Base-by-base conservation (phyloP, 176 grass and related monocot genomes). In the Stipa capillata region DNA sequence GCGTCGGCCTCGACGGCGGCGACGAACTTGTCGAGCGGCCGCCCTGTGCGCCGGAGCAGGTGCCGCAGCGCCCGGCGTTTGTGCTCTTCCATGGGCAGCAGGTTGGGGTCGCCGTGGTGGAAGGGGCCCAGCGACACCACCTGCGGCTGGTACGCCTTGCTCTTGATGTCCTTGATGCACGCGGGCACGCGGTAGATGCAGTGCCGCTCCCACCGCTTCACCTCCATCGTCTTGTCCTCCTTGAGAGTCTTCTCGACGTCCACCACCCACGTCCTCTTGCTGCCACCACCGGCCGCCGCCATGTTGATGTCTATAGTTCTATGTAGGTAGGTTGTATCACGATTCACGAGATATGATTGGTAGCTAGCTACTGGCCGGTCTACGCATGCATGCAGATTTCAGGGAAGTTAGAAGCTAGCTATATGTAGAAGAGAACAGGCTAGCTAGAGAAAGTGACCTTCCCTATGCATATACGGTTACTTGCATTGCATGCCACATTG, bases 91-190 rank as follows among this genome's bases (percentile, higher is more conserved):
- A 90, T 92, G 24, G 90, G 78, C 7, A 3, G 6, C 17, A 97
- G 68, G 20, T 81, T 24, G 3, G 16, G 3, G 8, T 84, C 52
- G 7, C 81, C 62, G 14, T 87, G 68, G 81, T 95, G 89, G 84
- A 91, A 91, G 0, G 92, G 93, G 33, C 94, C 94, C 4, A 93
- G 88, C 2, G 94, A 93, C 65, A 91, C 90, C 15, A 91, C 77
- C 82, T 79, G 87, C 6, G 90, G 93, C 64, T 36, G 27, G 89
- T 96, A 96, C 4, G 33, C 94, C 65, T 87, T 91, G n/a, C 23
- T 76, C 2, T 83, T 85, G 25, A 93, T 49, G 51, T n/a, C n/a
- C n/a, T n/a, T n/a, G n/a, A 97, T 94, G 83, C 89, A 92, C 15
- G 82, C 71, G 6, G 91, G 91, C 12, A 94, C 89, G 17, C 56